Conservation (phyloP, 257 asterid genomes). For the Salvia miltiorrhiza region DNA sequence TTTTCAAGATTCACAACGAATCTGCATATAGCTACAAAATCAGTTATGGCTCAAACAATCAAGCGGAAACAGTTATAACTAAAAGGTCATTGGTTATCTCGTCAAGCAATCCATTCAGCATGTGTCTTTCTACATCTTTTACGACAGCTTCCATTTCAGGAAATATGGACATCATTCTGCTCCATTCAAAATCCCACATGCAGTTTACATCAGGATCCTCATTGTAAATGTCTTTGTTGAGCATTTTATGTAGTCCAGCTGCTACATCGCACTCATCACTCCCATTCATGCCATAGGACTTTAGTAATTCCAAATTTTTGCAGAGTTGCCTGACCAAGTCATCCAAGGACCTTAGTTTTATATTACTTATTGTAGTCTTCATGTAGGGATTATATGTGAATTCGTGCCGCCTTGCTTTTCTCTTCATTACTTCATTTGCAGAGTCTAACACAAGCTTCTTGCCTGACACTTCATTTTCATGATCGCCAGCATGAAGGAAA, state of each 20-base stretch:
- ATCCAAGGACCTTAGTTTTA: constrained; percentile 49
- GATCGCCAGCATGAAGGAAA: constrained; percentile 52
- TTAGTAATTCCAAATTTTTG: constrained; percentile 54
- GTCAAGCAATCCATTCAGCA: constrained; percentile 66
- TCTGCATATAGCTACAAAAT: constrained; percentile 16
- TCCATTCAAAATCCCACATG: constrained; percentile 87
- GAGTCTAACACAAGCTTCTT: constrained; percentile 55
- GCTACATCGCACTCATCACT: constrained; percentile 41
- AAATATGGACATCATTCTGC: constrained; percentile 31
- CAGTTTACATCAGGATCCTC: constrained; percentile 47
- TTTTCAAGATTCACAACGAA: not conserved
- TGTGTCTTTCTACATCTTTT: constrained; percentile 57
- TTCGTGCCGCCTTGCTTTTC: constrained; percentile 68
- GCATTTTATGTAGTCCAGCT: constrained; percentile 48
- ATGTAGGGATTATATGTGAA: constrained; percentile 35
- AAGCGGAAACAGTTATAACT: constrained; percentile 29
- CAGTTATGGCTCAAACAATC: constrained; percentile 33
- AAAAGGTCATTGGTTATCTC: constrained; percentile 60
- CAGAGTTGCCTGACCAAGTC: constrained; percentile 65
- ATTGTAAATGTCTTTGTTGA: constrained; percentile 51
- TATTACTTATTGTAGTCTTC: constrained; percentile 9
- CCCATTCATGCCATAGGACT: constrained; percentile 35
- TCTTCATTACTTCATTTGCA: constrained; percentile 69
- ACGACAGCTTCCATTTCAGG: constrained; percentile 52
- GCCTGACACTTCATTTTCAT: constrained; percentile 30